These are phyloP conservation scores for Endocalyx cinctus DNA, from an alignment of 2,329 filamentous ascomycete genomes.

Conservation along the genomic window DNA sequence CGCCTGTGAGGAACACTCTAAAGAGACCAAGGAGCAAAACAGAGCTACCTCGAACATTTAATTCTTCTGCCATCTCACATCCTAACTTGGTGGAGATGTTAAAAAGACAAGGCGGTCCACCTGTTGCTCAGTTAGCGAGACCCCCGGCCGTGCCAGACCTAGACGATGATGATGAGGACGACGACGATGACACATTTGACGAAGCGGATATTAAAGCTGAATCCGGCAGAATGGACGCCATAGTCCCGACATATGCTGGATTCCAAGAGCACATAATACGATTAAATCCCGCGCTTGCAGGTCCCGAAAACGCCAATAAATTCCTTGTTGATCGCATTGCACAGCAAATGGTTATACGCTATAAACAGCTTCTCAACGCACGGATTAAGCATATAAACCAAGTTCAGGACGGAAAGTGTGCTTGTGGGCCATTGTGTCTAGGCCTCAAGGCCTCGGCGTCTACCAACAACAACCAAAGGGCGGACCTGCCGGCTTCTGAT, in stretches of 20 bases:
- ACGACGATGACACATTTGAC: slow-evolving; percentile 51
- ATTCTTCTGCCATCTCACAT: slow-evolving; percentile 31
- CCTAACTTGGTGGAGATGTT: slow-evolving; percentile 46
- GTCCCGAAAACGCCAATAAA: slow-evolving; percentile 30
- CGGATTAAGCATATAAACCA: slow-evolving; percentile 66
- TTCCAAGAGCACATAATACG: slow-evolving; percentile 70
- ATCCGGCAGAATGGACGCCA: slow-evolving; percentile 57
- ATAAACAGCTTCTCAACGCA: slow-evolving; percentile 68
- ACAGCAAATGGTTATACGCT: slow-evolving; percentile 73
- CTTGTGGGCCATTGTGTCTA: slow-evolving; percentile 59
- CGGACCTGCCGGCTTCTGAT: slow-evolving; percentile 50
- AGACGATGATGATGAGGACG: slow-evolving; percentile 55
- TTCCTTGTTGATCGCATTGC: slow-evolving; percentile 78
- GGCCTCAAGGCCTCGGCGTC: too few relatives aligned
- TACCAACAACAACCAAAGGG: too few relatives aligned
- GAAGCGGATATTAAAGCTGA: slow-evolving; percentile 60
- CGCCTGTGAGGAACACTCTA: slow-evolving; percentile 39
- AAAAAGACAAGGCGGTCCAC: slow-evolving; percentile 50
- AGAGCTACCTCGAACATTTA: slow-evolving; percentile 39
- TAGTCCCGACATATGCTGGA: slow-evolving; percentile 68
- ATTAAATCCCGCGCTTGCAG: slow-evolving; percentile 66
- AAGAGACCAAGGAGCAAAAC: slow-evolving; percentile 54
- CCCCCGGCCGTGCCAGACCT: slow-evolving; percentile 39
- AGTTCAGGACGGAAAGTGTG: slow-evolving; percentile 51
- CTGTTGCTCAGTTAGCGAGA: slow-evolving; percentile 44